Percentiles rank a stretch among this genome's conserved stretches.
Evolutionary conservation across 441 rosid species (phyloP).

Genomic region (Jatropha multifida): DNA sequence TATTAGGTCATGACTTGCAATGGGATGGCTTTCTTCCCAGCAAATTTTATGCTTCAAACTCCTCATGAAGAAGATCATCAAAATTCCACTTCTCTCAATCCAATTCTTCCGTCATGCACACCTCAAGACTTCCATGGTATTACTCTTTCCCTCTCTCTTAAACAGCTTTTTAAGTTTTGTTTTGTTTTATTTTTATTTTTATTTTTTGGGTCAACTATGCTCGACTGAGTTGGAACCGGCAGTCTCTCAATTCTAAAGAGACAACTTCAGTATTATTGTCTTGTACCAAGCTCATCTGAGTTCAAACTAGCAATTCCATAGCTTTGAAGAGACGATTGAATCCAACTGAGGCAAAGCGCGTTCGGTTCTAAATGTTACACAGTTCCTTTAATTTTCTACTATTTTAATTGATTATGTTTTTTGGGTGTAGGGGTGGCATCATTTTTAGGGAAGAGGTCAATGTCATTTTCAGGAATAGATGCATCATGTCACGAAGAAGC

Average conservation of each 20-base stretch:
- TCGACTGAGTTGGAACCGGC: too few relatives aligned
- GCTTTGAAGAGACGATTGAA: too few relatives aligned
- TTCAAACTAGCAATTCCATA: too few relatives aligned
- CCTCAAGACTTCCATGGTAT: constrained; percentile 84
- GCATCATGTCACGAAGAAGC: constrained; percentile 39
- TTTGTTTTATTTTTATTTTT: neutral
- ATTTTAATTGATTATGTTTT: neutral
- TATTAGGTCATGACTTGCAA: constrained; percentile 50
- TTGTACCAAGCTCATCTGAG: too few relatives aligned
- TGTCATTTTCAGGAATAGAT: constrained; percentile 56
- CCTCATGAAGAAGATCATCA: constrained; percentile 68
- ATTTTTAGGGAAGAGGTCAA: constrained; percentile 71
- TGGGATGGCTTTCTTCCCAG: constrained; percentile 86
- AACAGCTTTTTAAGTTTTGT: neutral
- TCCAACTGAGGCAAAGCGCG: too few relatives aligned
- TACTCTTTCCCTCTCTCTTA: neutral
- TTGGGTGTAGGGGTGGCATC: constrained; percentile 61
- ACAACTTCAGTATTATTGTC: too few relatives aligned
- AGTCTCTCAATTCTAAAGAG: too few relatives aligned
- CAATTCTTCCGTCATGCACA: constrained; percentile 64
- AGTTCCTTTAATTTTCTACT: too few relatives aligned
- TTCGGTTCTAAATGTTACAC: too few relatives aligned
- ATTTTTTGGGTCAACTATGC: too few relatives aligned
- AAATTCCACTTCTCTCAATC: constrained; percentile 54
- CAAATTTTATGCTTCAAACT: constrained; percentile 81